Base-by-base conservation (phyloP, 179 eudicot genomes). In the Drosera spatulata region DNA sequence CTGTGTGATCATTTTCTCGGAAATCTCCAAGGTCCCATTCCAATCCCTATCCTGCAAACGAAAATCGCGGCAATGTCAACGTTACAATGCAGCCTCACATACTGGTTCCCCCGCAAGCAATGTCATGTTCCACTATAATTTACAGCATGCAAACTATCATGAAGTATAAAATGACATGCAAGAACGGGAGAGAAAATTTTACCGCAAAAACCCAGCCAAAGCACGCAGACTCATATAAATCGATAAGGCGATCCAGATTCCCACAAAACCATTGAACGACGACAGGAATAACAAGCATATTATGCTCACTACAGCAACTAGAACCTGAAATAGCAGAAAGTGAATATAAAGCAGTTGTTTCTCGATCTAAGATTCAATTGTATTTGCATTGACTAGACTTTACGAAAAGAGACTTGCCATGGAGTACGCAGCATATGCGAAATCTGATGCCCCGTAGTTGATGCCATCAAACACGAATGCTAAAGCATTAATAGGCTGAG, bases 161-260 rank as follows among this genome's bases (percentile, higher is more conserved):
- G 33, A 22, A 22, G 33, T 22, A 22, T 22, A 22, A 22, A 1
- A 22, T 22, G 33, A 22, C 33, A 22, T 22, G 33, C 33, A 22
- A 22, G 33, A 22, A 22, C 33, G 33, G 33, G 33, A 22, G 33
- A 22, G 33, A 22, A 1, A 22, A 22, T 1, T 22, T 14, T 82
- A 90, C 99, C 99, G 86, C 97, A 91, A 86, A 55, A 93, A 50
- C 6, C 97, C 99, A 6, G 86, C 96, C 54, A 90, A 61, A 51
- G 87, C 69, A 9, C 97, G 88, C 3, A 94, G 87, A 55, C 66
- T 81, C 99, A 90, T 94, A 64, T 79, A 94, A 61, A 90, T 81
- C 9, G 85, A 80, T 8, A 94, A 71, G 50, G 97, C 99, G 50
- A 79, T 41, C 99, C 99, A 94, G 62, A 94, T 86, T 37, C 99